phyloP scores from a whole-genome alignment of 176 grass and related monocot genomes.

The Oryza glaberrima region DNA sequence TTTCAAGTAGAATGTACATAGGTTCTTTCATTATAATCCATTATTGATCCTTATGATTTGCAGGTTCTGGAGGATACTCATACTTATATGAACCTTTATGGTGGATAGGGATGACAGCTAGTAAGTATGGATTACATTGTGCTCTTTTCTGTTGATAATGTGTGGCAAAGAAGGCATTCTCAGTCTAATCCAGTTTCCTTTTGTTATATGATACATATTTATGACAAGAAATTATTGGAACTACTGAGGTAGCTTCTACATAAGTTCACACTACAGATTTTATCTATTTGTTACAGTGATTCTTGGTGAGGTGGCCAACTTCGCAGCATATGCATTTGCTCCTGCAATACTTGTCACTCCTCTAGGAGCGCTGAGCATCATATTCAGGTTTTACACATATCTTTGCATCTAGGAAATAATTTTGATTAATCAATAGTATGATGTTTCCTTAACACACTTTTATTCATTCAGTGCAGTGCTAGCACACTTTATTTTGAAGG shows the following conservation, averaged over 20 bases:
- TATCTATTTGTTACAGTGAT: constrained; percentile 59
- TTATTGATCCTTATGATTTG: constrained; percentile 13
- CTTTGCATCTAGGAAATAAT: not conserved
- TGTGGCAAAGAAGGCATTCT: not conserved
- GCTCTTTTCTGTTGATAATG: not conserved
- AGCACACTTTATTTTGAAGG: constrained; percentile 80
- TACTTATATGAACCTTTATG: constrained; percentile 82
- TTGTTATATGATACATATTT: not conserved
- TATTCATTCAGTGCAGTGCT: constrained; percentile 85
- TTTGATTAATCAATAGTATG: not conserved
- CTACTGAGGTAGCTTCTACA: constrained; percentile 5
- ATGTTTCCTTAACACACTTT: constrained; percentile 43
- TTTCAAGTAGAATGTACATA: constrained; percentile 5
- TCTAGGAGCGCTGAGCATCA: constrained; percentile 86
- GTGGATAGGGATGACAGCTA: constrained; percentile 91
- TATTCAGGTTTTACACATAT: constrained; percentile 71
- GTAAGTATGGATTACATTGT: constrained; percentile 58
- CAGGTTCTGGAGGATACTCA: constrained; percentile 81
- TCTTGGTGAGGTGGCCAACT: constrained; percentile 79
- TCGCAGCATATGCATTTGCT: constrained; percentile 88
- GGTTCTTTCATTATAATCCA: not conserved
- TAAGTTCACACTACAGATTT: not conserved
- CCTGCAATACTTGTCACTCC: constrained; percentile 89
- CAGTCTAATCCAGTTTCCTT: constrained; percentile 4
- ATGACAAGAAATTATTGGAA: not conserved